Percentiles rank a stretch among this genome's conserved stretches.
These are phyloP conservation scores for Aspergillus nanangensis DNA, from an alignment of 495 filamentous ascomycete genomes.

Conservation along the genomic window DNA sequence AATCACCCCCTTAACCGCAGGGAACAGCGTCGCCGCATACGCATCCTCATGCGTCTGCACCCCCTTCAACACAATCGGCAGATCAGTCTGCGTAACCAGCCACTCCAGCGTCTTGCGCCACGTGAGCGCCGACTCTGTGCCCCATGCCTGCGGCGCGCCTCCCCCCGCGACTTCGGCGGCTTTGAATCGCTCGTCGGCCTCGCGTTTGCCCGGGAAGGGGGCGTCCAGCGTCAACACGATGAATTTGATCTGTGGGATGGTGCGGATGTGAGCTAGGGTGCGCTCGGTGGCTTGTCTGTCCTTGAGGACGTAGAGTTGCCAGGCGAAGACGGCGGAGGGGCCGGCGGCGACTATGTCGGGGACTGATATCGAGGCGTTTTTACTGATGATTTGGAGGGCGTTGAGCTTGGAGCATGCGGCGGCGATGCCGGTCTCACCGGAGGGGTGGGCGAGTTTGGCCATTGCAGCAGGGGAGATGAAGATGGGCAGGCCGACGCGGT, in stretches of 20 bases:
- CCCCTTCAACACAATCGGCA: constrained; percentile 89
- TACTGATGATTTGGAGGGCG: constrained; percentile 78
- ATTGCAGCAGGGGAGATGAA: constrained; percentile 86
- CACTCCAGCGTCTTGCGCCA: constrained; percentile 81
- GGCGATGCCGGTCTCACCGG: constrained; percentile 83
- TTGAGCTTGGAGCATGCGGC: constrained; percentile 70
- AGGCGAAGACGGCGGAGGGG: constrained; percentile 68
- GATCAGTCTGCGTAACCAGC: constrained; percentile 65
- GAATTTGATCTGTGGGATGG: constrained; percentile 68
- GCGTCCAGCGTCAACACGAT: constrained; percentile 87
- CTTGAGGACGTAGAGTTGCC: constrained; percentile 87
- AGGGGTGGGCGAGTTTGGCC: constrained; percentile 85
- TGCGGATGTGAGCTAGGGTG: constrained; percentile 71
- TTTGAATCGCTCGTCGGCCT: constrained; percentile 72
- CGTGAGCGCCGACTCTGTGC: constrained; percentile 75
- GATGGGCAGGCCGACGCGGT: constrained; percentile 66
- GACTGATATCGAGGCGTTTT: constrained; percentile 83
- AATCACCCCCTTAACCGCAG: constrained; percentile 73
- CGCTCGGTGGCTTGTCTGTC: constrained; percentile 76
- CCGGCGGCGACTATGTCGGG: constrained; percentile 78
- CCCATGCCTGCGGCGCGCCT: constrained; percentile 56
- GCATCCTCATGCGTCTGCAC: constrained; percentile 93
- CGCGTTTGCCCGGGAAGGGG: constrained; percentile 87
- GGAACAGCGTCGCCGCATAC: constrained; percentile 63
- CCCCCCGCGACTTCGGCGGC: constrained; percentile 35